Evolutionary conservation across 805 yeast species (phyloP).

Genomic region (Kodamaea hsintzibuensis): DNA sequence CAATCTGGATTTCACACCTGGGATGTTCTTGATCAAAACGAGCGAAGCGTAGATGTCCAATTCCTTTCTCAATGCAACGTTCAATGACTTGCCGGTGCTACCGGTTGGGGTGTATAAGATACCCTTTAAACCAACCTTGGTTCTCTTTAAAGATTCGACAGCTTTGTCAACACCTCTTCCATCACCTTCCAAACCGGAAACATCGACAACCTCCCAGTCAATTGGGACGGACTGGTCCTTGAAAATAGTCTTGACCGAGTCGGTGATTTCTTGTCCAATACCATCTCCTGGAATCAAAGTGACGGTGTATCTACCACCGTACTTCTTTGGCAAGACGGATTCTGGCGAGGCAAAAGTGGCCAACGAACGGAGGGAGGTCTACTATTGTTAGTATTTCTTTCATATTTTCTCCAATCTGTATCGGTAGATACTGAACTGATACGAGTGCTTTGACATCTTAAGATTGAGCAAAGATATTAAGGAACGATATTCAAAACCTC

Average conservation of each 20-base stretch:
- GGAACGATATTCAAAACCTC: too few relatives aligned
- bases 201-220: slow-evolving; percentile 75
- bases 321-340: slow-evolving; percentile 77
- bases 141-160: slow-evolving; percentile 87
- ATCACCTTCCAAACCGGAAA: slow-evolving; percentile 48
- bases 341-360: slow-evolving; percentile 66
- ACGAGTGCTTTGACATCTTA: too few relatives aligned
- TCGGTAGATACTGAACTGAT: background rate
- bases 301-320: slow-evolving; percentile 92
- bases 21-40: slow-evolving; percentile 89
- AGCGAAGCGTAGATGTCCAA: slow-evolving; percentile 93
- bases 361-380: slow-evolving; percentile 40
- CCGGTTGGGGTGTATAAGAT: slow-evolving; percentile 88
- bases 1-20: slow-evolving; percentile 90
- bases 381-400: slow-evolving; percentile 27
- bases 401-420: background rate
- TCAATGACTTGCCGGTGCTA: slow-evolving; percentile 77
- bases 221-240: slow-evolving; percentile 85
- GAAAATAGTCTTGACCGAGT: slow-evolving; percentile 89
- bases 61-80: slow-evolving; percentile 96
- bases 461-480: too few relatives aligned
- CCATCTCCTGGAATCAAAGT: slow-evolving; percentile 98
- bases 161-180: slow-evolving; percentile 75
- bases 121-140: slow-evolving; percentile 96
- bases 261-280: slow-evolving; percentile 94